These are phyloP conservation scores for Barnettozyma vustinii DNA, from an alignment of 805 yeast genomes.

Conservation along the genomic window DNA sequence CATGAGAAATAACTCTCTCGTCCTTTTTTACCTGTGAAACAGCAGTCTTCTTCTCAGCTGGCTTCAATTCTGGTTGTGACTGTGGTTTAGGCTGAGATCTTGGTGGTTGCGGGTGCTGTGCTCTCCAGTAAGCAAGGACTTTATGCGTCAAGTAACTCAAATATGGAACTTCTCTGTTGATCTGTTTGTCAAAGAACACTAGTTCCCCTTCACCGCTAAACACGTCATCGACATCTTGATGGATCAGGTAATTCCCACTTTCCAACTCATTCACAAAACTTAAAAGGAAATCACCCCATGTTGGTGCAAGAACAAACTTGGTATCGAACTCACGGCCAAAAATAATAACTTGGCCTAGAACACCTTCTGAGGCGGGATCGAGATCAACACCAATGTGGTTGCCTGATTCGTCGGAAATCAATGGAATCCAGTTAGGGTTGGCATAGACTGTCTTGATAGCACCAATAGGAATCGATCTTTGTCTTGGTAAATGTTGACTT, in stretches of 20 bases:
- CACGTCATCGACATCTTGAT: conserved; percentile 58
- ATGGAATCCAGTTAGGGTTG: conserved; percentile 89
- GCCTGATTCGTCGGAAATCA: conserved; percentile 83
- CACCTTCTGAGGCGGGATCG: conserved; percentile 73
- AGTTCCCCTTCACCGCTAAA: conserved; percentile 70
- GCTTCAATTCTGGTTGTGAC: neutral
- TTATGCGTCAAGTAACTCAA: conserved; percentile 35
- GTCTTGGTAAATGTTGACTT: conserved; percentile 36
- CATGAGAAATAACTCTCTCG: conserved; percentile 21
- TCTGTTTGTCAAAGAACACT: conserved; percentile 56
- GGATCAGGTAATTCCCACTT: conserved; percentile 70
- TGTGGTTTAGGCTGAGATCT: conserved; percentile 2
- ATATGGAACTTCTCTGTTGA: conserved; percentile 42
- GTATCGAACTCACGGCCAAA: conserved; percentile 94
- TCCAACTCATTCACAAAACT: conserved; percentile 85
- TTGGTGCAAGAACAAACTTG: conserved; percentile 78
- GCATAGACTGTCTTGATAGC: conserved; percentile 73
- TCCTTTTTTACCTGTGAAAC: conserved; percentile 14
- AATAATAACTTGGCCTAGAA: conserved; percentile 85
- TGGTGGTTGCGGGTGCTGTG: conserved; percentile 9
- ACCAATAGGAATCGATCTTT: conserved; percentile 73
- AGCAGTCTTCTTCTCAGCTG: conserved; percentile 8
- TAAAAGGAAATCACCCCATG: conserved; percentile 85
- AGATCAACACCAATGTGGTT: conserved; percentile 90
- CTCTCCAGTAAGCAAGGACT: conserved; percentile 20